Percentiles rank a stretch among this genome's conserved stretches.
Conservation (phyloP, 768 basidiomycete species). For the Lactarius psammicola region DNA sequence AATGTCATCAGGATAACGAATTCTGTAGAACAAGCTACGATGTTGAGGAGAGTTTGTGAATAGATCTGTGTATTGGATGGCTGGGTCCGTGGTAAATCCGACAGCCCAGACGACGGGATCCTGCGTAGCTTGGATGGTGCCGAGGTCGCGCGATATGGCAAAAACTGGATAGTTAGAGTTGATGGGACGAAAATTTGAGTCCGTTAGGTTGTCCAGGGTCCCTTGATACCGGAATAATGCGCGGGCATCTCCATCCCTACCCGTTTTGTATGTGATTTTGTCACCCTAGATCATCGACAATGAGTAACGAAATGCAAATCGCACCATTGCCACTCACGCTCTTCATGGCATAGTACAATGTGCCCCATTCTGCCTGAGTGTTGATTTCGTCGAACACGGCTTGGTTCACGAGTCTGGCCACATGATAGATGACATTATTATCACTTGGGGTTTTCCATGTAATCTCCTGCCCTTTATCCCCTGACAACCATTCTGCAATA, state of each 20-base stretch:
- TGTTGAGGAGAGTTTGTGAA: constrained; percentile 40
- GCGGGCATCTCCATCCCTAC: constrained; percentile 16
- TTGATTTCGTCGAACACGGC: constrained; percentile 17
- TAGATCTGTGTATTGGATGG: constrained; percentile 34
- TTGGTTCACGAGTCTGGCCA: constrained; percentile 7
- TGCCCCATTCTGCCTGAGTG: constrained; percentile 28
- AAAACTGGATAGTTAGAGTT: constrained; percentile 27
- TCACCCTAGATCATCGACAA: constrained; percentile 9
- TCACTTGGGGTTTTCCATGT: constrained; percentile 6
- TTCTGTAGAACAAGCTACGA: constrained; percentile 45
- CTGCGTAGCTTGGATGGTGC: constrained; percentile 27
- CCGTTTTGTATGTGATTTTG: constrained; percentile 26
- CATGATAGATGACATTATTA: constrained; percentile 22
- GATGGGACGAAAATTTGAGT: constrained; percentile 27
- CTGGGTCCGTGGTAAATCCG: constrained; percentile 33
- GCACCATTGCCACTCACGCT: constrained; percentile 13
- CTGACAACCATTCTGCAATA: constrained; percentile 31
- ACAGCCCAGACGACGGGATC: constrained; percentile 33
- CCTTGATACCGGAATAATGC: constrained; percentile 28
- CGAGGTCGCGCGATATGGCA: constrained; percentile 34
- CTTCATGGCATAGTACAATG: constrained; percentile 26
- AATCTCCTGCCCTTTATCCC: constrained; percentile 16
- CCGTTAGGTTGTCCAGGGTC: constrained; percentile 17
- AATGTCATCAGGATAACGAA: constrained; percentile 36
- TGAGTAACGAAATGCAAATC: neutral